Percentiles rank a stretch among this genome's conserved stretches.
phyloP scores from a whole-genome alignment of 2,329 filamentous ascomycete species.

The Beauveria bassiana region DNA sequence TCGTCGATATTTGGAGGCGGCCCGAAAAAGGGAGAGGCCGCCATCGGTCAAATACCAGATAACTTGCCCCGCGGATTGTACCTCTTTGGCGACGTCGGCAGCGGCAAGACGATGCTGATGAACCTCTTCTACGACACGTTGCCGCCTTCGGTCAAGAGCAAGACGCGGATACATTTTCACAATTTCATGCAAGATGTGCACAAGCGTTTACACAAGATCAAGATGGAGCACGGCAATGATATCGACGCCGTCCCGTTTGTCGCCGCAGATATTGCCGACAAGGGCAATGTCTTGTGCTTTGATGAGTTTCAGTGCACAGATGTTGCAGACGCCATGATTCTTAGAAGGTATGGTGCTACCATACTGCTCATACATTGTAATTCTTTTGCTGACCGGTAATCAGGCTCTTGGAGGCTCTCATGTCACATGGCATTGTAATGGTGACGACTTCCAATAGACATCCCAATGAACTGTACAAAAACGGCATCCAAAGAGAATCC shows the following conservation, averaged over 20 bases:
- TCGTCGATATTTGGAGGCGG: conserved; percentile 56
- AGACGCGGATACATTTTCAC: conserved; percentile 95
- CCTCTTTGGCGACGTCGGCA: conserved; percentile 92
- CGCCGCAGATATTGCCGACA: conserved; percentile 85
- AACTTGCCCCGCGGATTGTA: conserved; percentile 83
- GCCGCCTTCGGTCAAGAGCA: conserved; percentile 67
- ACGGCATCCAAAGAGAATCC: conserved; percentile 90
- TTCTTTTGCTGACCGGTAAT: background rate
- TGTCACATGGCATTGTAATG: conserved; percentile 94
- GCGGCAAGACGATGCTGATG: conserved; percentile 99
- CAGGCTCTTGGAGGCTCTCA: conserved; percentile 76
- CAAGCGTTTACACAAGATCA: conserved; percentile 80
- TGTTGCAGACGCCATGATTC: conserved; percentile 96
- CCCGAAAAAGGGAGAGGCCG: conserved; percentile 27
- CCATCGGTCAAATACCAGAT: conserved; percentile 52
- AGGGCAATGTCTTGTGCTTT: conserved; percentile 84
- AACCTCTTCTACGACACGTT: conserved; percentile 94
- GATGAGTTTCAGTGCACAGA: conserved; percentile 99
- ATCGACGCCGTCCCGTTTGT: conserved; percentile 87
- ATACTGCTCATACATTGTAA: background rate
- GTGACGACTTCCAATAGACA: conserved; percentile 97
- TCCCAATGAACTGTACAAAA: conserved; percentile 93
- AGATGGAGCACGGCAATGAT: conserved; percentile 81
- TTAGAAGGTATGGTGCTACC: conserved; percentile 53
- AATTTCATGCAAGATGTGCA: conserved; percentile 99